These are phyloP conservation scores for Coffea eugenioides DNA, from an alignment of 257 asterid species.

Conservation along the genomic window DNA sequence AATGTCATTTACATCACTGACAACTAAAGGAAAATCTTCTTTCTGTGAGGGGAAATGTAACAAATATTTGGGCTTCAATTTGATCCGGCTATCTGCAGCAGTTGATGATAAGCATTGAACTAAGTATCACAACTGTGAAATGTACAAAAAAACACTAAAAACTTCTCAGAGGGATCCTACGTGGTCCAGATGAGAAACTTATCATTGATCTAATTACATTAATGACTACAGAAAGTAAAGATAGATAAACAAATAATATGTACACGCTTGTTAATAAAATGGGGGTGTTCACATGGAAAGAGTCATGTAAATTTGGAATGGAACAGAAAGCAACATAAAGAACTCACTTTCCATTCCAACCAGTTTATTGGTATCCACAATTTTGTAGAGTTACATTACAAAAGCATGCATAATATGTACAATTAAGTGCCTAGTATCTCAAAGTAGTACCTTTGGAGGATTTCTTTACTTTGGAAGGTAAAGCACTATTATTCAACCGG, in stretches of 20 bases:
- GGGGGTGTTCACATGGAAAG: not conserved
- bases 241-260: no score
- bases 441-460: slow-evolving; percentile 45
- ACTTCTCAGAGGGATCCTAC: not conserved
- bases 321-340: not conserved
- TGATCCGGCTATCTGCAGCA: slow-evolving; percentile 48
- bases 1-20: slow-evolving; percentile 29
- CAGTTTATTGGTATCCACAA: not conserved
- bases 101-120: slow-evolving; percentile 7
- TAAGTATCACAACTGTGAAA: slow-evolving; percentile 9
- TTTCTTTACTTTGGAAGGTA: slow-evolving; percentile 39
- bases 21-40: slow-evolving; percentile 35
- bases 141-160: not conserved
- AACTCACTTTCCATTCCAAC: not conserved
- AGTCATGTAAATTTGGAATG: not conserved
- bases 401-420: slow-evolving; percentile 7
- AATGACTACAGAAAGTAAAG: not conserved
- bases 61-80: slow-evolving; percentile 46
- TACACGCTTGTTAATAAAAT: no score
- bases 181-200: not conserved
- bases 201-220: not conserved
- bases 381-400: not conserved
- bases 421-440: not conserved
- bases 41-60: slow-evolving; percentile 40
- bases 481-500: slow-evolving; percentile 38